Conservation (phyloP, 257 asterid genomes). For the Ilex asprella region DNA sequence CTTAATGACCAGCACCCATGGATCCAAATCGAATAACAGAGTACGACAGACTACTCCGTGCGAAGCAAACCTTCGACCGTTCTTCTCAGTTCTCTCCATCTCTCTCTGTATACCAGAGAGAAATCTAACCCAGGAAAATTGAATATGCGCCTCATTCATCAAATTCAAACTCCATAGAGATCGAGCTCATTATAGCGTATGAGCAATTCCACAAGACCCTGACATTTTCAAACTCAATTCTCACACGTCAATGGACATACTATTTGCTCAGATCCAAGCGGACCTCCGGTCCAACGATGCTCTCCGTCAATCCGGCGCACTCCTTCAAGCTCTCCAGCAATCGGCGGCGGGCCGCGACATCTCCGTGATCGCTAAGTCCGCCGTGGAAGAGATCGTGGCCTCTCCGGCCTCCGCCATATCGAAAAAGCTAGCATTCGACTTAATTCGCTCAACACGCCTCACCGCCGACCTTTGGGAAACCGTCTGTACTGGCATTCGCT, state of each 20-base stretch:
- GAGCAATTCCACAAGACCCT: no score
- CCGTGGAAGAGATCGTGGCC: constrained; percentile 90
- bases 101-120: no score
- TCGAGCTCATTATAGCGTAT: no score
- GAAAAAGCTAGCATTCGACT: constrained; percentile 81
- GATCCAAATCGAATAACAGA: no score
- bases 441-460: constrained; percentile 80
- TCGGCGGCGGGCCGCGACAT: constrained; percentile 92
- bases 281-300: constrained; percentile 89
- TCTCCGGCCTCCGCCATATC: constrained; percentile 90
- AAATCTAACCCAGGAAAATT: no score
- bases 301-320: constrained; percentile 85
- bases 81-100: no score
- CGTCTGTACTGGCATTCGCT: constrained; percentile 68
- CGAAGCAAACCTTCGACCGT: no score
- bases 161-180: no score
- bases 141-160: no score
- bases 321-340: constrained; percentile 88
- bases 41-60: no score
- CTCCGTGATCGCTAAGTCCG: constrained; percentile 79
- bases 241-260: constrained; percentile 53
- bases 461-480: constrained; percentile 81
- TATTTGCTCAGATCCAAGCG: constrained; percentile 89
- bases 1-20: no score
- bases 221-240: no score